A percentile compares a stretch with the other conserved stretches of the same genome.
Evolutionary conservation across 306 rosid species (phyloP).

Genomic region (Alnus rubra): DNA sequence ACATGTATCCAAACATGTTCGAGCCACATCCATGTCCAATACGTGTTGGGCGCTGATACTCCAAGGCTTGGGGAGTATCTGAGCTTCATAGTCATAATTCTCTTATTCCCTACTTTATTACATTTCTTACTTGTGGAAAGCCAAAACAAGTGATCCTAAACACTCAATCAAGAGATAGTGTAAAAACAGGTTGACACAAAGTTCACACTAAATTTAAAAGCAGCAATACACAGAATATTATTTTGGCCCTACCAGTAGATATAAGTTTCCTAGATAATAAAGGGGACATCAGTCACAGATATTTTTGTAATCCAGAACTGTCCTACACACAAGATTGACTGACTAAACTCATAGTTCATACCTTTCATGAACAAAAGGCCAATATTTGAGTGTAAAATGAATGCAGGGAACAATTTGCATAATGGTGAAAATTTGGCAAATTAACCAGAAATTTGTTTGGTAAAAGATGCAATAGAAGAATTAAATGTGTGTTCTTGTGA

Average conservation of each 20-base stretch:
- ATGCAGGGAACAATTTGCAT: neutral
- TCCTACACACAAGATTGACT: neutral
- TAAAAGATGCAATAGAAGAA: conserved; percentile 7
- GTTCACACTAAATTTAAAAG: neutral
- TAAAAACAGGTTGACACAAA: neutral
- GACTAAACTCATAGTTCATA: neutral
- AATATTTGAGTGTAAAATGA: neutral
- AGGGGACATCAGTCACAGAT: neutral
- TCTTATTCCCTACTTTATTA: neutral
- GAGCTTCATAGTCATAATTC: neutral
- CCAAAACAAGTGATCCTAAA: neutral
- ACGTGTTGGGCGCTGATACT: neutral
- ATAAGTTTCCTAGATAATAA: neutral
- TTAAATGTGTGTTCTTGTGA: neutral
- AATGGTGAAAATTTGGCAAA: neutral
- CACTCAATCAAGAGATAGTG: neutral
- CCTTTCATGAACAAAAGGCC: neutral
- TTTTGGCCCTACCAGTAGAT: neutral
- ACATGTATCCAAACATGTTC: neutral
- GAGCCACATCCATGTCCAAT: neutral
- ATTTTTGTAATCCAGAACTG: neutral
- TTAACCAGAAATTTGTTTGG: neutral
- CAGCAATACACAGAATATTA: neutral
- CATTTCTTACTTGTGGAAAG: neutral
- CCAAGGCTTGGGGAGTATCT: neutral